Evolutionary conservation across 805 yeast genomes (phyloP), one percentile per base, ranked within the genome.

Genomic region (Ogataea nitratoaversa): DNA sequence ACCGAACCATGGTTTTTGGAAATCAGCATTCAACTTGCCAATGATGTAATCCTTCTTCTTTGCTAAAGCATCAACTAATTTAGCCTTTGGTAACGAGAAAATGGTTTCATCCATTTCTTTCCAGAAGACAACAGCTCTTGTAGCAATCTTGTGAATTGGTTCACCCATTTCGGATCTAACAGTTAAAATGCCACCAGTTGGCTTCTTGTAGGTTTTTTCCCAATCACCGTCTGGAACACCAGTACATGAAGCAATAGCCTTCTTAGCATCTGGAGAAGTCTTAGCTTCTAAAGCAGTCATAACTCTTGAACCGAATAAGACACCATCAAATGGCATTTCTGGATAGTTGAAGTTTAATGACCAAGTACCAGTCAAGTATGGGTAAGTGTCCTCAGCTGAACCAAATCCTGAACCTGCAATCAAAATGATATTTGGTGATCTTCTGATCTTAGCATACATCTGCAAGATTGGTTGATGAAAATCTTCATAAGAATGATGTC

Each of bases 161-260:
- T 93, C 99, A 62, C 99, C 99, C 99, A 93, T 93, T 73, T 93
- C 99, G 14, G 98, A 91, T 62, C 86, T 76, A 47, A 93, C 99
- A 41, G 99, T 91, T 53, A 93, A 72, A 51, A 93, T 79, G 67
- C 99, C 99, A 71, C 99, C 99, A 45, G 97, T 82, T 58, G 96
- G 91, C 60, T 83, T 83, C 71, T 85, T 84, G 72, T 93, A 93
- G 36, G 97, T 87, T 56, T 76, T 74, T 67, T 93, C 98, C 99
- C 99, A 93, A 64, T 86, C 65, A 31, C 66, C 56, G 65, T 93
- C 98, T 24, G 80, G 74, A 43, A 88, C 95, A 78, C 99, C 99
- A 30, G 93, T 62, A 54, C 95, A 89, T 27, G 78, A 76, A 43
- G 88, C 90, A 70, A 93, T 93, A 34, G 95, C 90, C 65, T 79